phyloP scores from a whole-genome alignment of 2,329 filamentous ascomycete species.

The Trichophyton rubrum region DNA sequence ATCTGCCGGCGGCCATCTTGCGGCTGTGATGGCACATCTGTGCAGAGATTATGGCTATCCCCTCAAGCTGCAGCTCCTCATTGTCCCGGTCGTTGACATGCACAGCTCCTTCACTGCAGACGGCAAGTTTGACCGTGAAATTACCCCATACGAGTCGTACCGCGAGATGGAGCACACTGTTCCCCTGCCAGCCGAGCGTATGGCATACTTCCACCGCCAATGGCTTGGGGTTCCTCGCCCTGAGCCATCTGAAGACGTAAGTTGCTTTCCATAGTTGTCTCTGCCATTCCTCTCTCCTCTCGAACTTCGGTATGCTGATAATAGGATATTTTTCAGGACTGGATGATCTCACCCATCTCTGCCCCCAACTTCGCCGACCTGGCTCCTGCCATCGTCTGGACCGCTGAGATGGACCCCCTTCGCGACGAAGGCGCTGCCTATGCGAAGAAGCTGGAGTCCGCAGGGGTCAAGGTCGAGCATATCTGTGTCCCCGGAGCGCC shows the following conservation, averaged over 20 bases:
- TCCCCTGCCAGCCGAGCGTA: constrained; percentile 25
- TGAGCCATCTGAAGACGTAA: constrained; percentile 23
- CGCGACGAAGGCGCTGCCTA: constrained; percentile 32
- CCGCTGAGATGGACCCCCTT: constrained; percentile 32
- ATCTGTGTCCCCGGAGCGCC: constrained; percentile 24
- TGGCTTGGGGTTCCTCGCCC: constrained; percentile 29
- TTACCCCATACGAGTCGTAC: constrained; percentile 29
- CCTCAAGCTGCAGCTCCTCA: constrained; percentile 27
- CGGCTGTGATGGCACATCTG: constrained; percentile 28
- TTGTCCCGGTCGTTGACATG: constrained; percentile 28
- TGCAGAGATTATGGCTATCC: constrained; percentile 28
- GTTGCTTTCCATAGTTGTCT: constrained; percentile 6
- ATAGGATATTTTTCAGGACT: constrained; percentile 20
- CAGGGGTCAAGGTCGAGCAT: constrained; percentile 24
- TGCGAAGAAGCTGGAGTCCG: constrained; percentile 26
- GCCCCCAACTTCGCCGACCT: constrained; percentile 25
- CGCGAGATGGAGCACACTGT: constrained; percentile 28
- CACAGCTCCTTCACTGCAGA: constrained; percentile 26
- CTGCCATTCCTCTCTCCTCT: not conserved
- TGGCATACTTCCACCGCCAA: constrained; percentile 30
- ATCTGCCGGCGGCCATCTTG: constrained; percentile 31
- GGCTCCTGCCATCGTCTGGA: constrained; percentile 29
- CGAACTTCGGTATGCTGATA: not conserved
- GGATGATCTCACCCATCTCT: constrained; percentile 33
- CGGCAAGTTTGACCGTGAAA: constrained; percentile 24